phyloP scores from a whole-genome alignment of 179 eudicot genomes.

The Beta lomatogona region DNA sequence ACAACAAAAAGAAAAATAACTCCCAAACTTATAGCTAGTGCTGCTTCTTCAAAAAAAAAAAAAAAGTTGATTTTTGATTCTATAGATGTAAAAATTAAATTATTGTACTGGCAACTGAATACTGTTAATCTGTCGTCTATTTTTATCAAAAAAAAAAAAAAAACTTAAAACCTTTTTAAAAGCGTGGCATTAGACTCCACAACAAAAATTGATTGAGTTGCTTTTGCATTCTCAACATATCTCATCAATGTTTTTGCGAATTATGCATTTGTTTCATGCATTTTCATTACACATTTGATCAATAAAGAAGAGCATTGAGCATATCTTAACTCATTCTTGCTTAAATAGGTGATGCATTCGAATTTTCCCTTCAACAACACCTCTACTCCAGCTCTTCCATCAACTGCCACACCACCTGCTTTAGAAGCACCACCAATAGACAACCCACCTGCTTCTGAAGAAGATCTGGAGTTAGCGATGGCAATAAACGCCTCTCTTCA shows the following conservation, averaged over 20 bases:
- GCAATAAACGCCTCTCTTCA: slow-evolving; percentile 75
- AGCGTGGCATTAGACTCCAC: no score
- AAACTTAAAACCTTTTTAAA: not conserved
- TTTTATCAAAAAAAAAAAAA: no score
- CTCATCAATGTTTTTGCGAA: not conserved
- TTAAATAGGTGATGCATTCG: slow-evolving; percentile 59
- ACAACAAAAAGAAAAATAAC: no score
- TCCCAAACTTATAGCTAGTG: no score
- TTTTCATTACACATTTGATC: slow-evolving; percentile 2
- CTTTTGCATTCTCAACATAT: not conserved
- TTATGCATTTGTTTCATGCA: not conserved
- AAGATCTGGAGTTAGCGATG: slow-evolving; percentile 69
- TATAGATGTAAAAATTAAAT: no score
- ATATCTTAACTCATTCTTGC: slow-evolving; percentile 1
- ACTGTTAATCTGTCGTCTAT: no score
- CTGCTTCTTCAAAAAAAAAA: no score
- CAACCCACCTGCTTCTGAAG: slow-evolving; percentile 39
- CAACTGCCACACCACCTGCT: slow-evolving; percentile 25
- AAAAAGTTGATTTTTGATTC: no score
- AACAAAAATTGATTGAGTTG: not conserved
- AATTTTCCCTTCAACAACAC: slow-evolving; percentile 65
- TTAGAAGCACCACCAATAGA: slow-evolving; percentile 27
- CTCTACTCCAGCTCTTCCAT: slow-evolving; percentile 27
- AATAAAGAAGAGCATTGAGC: not conserved
- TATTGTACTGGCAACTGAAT: no score